Evolutionary conservation across 1,284 basidiomycete species (phyloP).

Genomic region (Apiotrichum akiyoshidainum): DNA sequence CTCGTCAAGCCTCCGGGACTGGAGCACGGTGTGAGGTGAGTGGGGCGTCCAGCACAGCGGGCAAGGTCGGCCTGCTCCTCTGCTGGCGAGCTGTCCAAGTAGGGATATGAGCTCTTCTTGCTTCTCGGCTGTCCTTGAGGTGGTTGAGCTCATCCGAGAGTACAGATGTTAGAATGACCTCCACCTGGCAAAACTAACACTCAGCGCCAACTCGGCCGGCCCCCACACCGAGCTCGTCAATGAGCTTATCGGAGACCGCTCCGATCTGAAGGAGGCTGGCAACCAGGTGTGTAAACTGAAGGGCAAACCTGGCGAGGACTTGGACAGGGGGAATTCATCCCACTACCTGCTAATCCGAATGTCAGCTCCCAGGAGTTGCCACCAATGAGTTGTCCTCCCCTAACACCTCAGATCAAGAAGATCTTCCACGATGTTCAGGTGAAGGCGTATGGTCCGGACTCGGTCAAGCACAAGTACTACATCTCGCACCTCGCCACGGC

Average conservation of each 20-base stretch:
- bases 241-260: not conserved
- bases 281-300: not conserved
- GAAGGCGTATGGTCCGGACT: conserved; percentile 10
- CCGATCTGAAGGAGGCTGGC: not conserved
- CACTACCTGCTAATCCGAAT: too few relatives aligned
- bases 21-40: conserved; percentile 4
- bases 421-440: conserved; percentile 5
- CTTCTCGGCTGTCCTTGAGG: too few relatives aligned
- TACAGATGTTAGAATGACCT: too few relatives aligned
- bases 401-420: conserved; percentile 1
- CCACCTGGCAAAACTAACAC: not conserved
- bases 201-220: conserved; percentile 1
- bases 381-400: too few relatives aligned
- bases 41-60: not conserved
- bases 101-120: too few relatives aligned
- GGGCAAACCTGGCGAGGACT: not conserved
- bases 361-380: too few relatives aligned
- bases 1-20: conserved; percentile 12
- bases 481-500: conserved; percentile 15
- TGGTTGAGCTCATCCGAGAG: too few relatives aligned
- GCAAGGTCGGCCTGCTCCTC: too few relatives aligned
- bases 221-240: not conserved
- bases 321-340: too few relatives aligned
- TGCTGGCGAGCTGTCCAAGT: too few relatives aligned
- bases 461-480: conserved; percentile 17